Conservation (phyloP, 371 early-diverging fungal species). For the Apophysomyces ossiformis region DNA sequence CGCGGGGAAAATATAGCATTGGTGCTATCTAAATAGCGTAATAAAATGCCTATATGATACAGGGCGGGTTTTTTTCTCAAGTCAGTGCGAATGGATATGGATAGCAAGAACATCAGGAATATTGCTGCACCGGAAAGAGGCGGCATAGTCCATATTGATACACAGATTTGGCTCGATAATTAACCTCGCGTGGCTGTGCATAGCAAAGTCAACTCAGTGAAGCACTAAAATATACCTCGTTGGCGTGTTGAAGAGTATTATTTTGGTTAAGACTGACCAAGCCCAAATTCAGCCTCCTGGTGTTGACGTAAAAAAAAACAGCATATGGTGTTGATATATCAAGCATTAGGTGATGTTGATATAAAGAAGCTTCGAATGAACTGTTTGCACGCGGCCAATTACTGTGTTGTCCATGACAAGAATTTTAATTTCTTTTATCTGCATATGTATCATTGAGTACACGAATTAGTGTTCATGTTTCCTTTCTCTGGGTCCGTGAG, state of each 20-base stretch:
- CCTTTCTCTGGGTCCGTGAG: not conserved
- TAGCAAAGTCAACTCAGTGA: not conserved
- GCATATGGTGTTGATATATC: no score
- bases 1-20: not conserved
- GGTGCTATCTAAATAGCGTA: not conserved
- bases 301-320: no score
- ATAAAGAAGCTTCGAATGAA: no score
- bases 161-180: not conserved
- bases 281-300: no score
- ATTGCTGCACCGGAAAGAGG: not conserved
- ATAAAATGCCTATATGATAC: not conserved
- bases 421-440: not conserved
- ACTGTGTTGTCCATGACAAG: no score
- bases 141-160: not conserved
- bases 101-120: not conserved
- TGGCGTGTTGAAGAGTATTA: not conserved
- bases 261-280: not conserved
- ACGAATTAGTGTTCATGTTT: not conserved
- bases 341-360: no score
- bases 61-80: not conserved
- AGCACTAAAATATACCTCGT: not conserved
- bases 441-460: not conserved
- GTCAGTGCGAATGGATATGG: not conserved
- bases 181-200: slow-evolving; percentile 1
- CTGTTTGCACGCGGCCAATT: no score